Percentiles rank a stretch among this genome's conserved stretches.
These are phyloP conservation scores for Colletotrichum sp. DNA, from an alignment of 2,329 filamentous ascomycete genomes.

Conservation along the genomic window DNA sequence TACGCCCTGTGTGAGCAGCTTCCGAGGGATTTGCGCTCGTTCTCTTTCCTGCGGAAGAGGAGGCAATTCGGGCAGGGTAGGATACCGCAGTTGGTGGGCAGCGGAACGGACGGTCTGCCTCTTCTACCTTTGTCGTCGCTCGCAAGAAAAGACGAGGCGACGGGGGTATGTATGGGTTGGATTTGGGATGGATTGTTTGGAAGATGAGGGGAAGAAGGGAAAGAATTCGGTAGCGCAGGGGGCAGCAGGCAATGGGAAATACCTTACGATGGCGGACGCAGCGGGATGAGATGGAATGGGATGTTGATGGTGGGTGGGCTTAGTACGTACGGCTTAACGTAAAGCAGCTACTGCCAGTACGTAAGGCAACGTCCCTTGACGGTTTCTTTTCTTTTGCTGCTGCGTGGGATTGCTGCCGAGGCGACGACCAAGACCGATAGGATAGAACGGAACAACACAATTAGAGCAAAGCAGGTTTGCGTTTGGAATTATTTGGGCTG, in stretches of 20 bases:
- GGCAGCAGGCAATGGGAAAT: neutral
- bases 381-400: neutral
- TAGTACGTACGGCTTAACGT: neutral
- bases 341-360: neutral
- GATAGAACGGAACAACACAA: neutral
- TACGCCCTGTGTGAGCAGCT: neutral
- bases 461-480: neutral
- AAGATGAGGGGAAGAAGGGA: neutral
- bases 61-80: neutral
- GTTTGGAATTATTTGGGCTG: neutral
- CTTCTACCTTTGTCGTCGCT: neutral
- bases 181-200: conserved; percentile 3
- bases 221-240: neutral
- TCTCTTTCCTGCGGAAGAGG: neutral
- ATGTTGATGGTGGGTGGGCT: neutral
- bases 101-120: neutral
- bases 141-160: conserved; percentile 15
- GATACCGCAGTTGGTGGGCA: neutral
- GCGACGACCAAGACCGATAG: neutral
- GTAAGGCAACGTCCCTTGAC: neutral
- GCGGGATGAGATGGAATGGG: conserved; percentile 8
- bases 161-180: neutral
- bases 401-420: neutral
- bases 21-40: neutral
- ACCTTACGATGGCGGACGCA: conserved; percentile 13